Conservation (phyloP, 495 filamentous ascomycete genomes). For the Copromyces sp. region DNA sequence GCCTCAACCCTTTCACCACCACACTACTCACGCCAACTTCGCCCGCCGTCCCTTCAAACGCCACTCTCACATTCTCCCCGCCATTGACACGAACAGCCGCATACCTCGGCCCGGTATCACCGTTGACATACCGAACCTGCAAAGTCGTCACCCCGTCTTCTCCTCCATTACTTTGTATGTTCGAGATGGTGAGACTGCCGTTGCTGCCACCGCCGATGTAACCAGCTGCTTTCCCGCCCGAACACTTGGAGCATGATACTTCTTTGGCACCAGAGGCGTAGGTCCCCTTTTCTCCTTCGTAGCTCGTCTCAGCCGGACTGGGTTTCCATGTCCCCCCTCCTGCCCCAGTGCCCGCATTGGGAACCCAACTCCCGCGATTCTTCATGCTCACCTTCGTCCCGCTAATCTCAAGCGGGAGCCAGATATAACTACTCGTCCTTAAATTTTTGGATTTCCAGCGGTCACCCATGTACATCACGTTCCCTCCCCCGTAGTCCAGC, state of each 20-base stretch:
- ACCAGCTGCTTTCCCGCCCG: conserved; percentile 34
- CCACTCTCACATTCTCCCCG: conserved; percentile 39
- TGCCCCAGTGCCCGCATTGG: conserved; percentile 17
- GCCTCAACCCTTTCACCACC: conserved; percentile 34
- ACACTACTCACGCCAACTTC: conserved; percentile 27
- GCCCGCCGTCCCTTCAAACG: conserved; percentile 32
- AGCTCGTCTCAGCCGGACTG: conserved; percentile 38
- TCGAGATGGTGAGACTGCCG: conserved; percentile 37
- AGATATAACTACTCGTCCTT: conserved; percentile 52
- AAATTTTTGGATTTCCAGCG: conserved; percentile 51
- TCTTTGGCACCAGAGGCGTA: conserved; percentile 19
- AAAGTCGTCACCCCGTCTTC: conserved; percentile 39
- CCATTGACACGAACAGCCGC: conserved; percentile 47
- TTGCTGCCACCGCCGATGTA: conserved; percentile 40
- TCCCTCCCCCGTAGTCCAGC: conserved; percentile 17
- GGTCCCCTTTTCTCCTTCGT: conserved; percentile 37
- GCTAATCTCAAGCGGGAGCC: conserved; percentile 50
- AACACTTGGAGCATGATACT: conserved; percentile 39
- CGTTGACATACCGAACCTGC: conserved; percentile 43
- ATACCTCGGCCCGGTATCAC: conserved; percentile 39
- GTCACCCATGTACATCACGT: conserved; percentile 55
- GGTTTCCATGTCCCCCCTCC: conserved; percentile 25
- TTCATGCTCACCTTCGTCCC: conserved; percentile 44
- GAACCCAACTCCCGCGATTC: conserved; percentile 46
- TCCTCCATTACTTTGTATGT: conserved; percentile 30